Evolutionary conservation across 2,329 filamentous ascomycete genomes (phyloP).

Genomic region (Neofusicoccum cordaticola): DNA sequence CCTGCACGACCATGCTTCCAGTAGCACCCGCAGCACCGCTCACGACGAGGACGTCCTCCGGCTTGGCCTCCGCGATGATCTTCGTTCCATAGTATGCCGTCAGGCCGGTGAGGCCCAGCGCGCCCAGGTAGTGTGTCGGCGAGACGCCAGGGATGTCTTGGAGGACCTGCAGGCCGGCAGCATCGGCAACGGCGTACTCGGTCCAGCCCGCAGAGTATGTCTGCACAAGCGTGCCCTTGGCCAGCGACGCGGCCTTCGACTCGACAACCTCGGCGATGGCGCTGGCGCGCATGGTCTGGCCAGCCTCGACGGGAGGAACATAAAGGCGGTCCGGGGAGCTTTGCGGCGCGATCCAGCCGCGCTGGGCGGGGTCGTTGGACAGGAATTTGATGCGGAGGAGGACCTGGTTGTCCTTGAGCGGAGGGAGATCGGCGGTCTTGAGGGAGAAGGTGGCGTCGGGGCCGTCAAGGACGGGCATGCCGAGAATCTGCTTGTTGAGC

Average conservation of each 20-base stretch:
- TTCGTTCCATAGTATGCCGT: conserved; percentile 75
- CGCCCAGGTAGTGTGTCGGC: conserved; percentile 24
- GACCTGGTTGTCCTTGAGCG: conserved; percentile 40
- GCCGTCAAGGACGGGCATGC: conserved; percentile 35
- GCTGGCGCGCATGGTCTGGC: conserved; percentile 65
- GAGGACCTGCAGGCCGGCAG: background rate
- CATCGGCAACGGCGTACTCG: conserved; percentile 59
- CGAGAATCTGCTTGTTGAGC: conserved; percentile 40
- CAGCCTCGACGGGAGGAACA: conserved; percentile 65
- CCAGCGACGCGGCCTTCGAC: conserved; percentile 54
- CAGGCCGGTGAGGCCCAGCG: conserved; percentile 63
- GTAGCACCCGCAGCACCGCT: conserved; percentile 77
- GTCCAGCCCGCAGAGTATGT: conserved; percentile 60
- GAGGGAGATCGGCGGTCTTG: conserved; percentile 33
- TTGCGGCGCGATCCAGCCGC: conserved; percentile 23
- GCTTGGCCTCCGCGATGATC: conserved; percentile 64
- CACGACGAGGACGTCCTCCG: conserved; percentile 73
- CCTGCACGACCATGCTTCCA: conserved; percentile 72
- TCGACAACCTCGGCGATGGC: conserved; percentile 62
- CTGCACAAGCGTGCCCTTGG: conserved; percentile 58
- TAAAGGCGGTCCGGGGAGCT: conserved; percentile 51
- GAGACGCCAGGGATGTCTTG: background rate
- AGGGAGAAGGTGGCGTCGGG: conserved; percentile 42
- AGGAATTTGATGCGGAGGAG: conserved; percentile 48
- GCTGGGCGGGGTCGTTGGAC: conserved; percentile 55